Base-by-base conservation (phyloP, 192 early-diverging fungal genomes). In the Martensiomyces pterosporus region DNA sequence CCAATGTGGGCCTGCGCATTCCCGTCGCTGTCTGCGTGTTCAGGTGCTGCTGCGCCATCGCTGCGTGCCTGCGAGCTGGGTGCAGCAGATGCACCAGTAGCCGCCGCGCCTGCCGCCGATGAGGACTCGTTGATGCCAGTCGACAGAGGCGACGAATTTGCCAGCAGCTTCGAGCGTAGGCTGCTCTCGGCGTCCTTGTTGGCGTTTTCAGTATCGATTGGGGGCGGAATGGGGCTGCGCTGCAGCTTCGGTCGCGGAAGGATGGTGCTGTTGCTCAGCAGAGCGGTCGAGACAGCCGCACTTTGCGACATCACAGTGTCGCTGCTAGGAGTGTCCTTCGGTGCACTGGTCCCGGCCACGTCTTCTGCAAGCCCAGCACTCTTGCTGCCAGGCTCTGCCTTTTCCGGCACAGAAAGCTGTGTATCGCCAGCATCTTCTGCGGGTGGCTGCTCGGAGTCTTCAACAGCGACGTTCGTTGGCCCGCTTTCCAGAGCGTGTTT, bases 221-320 rank as follows among this genome's bases (percentile, higher is more conserved):
- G 69, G 1, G 69, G 69, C 49, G 69, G 69, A 12, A 72, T 53
- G 16, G 41, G 58, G 57, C 43, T 72, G 57, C 69, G 69, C 44
- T 72, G 69, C 32, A 72, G 62, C 41, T 56, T 53, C 9, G 57
- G 57, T 10, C 50, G 61, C 48, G 56, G 56, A 39, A 58, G 60
- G 37, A 70, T 70, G 17, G 67, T 40, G 41, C 39, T 51, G 49
- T 51, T 19, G 22, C 26, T 16, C 2, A 49, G 55, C 19, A 54
- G 48, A 17, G 60, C 54, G n/a, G n/a, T n/a, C n/a, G n/a, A n/a
- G n/a, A n/a, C n/a, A n/a, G n/a, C n/a, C n/a, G n/a, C n/a, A n/a
- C n/a, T n/a, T n/a, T n/a, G n/a, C n/a, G n/a, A n/a, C n/a, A n/a
- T n/a, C n/a, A n/a, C n/a, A n/a, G n/a, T n/a, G n/a, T n/a, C n/a